Evolutionary conservation across 140 eudicot species (phyloP).

Genomic region (Ambrosia hybrid): DNA sequence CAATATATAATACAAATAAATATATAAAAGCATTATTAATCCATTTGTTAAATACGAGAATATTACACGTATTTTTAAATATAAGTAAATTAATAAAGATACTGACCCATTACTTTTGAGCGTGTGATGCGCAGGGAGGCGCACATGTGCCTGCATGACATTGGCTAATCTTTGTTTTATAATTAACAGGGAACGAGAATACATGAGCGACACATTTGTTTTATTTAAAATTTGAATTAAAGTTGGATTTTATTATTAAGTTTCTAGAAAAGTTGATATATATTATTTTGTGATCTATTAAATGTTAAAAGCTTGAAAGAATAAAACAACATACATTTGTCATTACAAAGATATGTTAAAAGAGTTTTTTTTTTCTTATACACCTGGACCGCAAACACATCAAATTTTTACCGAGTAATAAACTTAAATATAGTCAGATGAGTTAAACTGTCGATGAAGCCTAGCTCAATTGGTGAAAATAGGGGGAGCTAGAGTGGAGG

Average conservation of each 20-base stretch:
- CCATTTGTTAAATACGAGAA: neutral
- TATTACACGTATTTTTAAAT: neutral
- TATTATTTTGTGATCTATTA: neutral
- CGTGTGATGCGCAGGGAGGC: slow-evolving; percentile 7
- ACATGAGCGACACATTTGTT: slow-evolving; percentile 5
- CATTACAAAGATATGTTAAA: neutral
- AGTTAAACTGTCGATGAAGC: too few relatives aligned
- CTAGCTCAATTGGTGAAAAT: too few relatives aligned
- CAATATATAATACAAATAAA: too few relatives aligned
- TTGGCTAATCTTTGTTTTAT: slow-evolving; percentile 11
- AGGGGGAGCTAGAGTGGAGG: too few relatives aligned
- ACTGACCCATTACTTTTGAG: slow-evolving; percentile 4
- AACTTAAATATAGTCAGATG: neutral
- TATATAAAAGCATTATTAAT: neutral
- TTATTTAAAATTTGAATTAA: slow-evolving; percentile 8
- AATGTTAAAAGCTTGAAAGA: neutral
- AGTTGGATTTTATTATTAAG: slow-evolving; percentile 3
- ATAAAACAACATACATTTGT: neutral
- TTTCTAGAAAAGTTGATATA: slow-evolving; percentile 8
- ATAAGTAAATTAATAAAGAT: neutral
- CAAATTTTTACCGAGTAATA: neutral
- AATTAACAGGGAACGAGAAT: slow-evolving; percentile 1
- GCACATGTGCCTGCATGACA: slow-evolving; percentile 22
- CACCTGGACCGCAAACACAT: neutral
- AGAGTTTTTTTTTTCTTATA: too few relatives aligned